Base-by-base conservation (phyloP, 768 basidiomycete species). In the Kondoa subrosea region DNA sequence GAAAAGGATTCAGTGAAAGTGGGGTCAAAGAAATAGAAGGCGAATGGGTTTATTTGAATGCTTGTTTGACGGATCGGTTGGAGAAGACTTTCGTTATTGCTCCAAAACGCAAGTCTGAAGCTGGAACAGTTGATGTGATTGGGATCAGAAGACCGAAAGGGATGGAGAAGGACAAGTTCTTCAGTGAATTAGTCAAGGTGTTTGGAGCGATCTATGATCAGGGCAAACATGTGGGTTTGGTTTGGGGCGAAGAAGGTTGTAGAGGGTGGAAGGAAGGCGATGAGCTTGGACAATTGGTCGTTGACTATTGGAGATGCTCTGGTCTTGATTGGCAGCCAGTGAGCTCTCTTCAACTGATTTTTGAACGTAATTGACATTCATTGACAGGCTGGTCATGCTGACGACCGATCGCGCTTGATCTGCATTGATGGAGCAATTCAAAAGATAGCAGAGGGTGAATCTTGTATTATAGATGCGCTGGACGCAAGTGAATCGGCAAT, bases 41-140 rank as follows among this genome's bases (percentile, higher is more conserved):
- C 12, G 72, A 80, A 1, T 92, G 92, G 74, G 80, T 82, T 30
- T 97, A 96, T 77, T 88, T 95, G 75, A 77, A 91, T 29, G 83
- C 87, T 8, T 86, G 87, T 0, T 88, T 90, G 69, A 87, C 87
- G 57, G 88, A 90, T 77, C 82, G 93, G 15, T 80, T 97, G 71
- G 93, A 97, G 76, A 83, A 87, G 2, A 75, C 79, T 15, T 93
- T 96, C 76, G 81, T 83, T 68, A 87, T 95, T 68, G 80, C 84
- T 17, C 89, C 92, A 64, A 3, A 63, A 31, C 27, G 56, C 27
- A 25, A 30, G 29, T 2, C 17, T 60, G 27, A 70, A 59, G n/a
- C 31, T 56, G n/a, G 50, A 64, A 31, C 68, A 40, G 25, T 65
- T 8, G 69, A 70, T 57, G 67, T 67, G 27, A 16, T 68, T 25